Percentiles rank a stretch among this genome's conserved stretches.
phyloP scores from a whole-genome alignment of 805 yeast species.

The Saturnispora saitoi region DNA sequence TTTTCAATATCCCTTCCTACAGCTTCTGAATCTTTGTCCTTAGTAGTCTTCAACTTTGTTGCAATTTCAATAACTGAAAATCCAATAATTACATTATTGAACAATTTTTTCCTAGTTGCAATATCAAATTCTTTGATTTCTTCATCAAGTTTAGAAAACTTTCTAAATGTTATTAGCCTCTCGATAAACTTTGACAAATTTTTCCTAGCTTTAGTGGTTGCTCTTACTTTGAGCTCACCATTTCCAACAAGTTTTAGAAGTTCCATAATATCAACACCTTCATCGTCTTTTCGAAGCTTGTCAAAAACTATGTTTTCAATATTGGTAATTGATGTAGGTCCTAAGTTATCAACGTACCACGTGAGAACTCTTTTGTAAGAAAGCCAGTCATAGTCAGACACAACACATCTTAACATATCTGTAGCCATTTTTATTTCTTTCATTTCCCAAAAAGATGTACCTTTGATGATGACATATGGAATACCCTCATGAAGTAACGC shows the following conservation, averaged over 20 bases:
- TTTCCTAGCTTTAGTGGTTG: constrained; percentile 14
- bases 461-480: constrained; percentile 63
- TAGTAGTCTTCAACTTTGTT: constrained; percentile 14
- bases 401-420: constrained; percentile 56
- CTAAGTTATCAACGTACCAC: constrained; percentile 61
- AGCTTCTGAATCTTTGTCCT: constrained; percentile 17
- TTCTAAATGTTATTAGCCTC: constrained; percentile 20
- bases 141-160: constrained; percentile 4
- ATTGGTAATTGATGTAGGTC: constrained; percentile 36
- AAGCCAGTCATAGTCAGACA: constrained; percentile 48
- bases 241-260: constrained; percentile 12
- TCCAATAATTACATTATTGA: constrained; percentile 16
- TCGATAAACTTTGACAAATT: constrained; percentile 26
- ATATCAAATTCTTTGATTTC: constrained; percentile 4
- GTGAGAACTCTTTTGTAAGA: constrained; percentile 53
- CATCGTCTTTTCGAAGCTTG: constrained; percentile 5
- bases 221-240: constrained; percentile 13
- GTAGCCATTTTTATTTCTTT: constrained; percentile 57
- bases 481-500: constrained; percentile 46
- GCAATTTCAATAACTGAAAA: constrained; percentile 18
- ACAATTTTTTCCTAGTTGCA: constrained; percentile 10
- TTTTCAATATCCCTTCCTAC: constrained; percentile 16
- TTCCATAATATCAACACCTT: constrained; percentile 6
- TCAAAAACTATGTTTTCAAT: constrained; percentile 15
- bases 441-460: constrained; percentile 72